Evolutionary conservation across 345 rosid genomes (phyloP), one percentile per base, ranked within the genome.

Genomic region (Citrus hindsii): DNA sequence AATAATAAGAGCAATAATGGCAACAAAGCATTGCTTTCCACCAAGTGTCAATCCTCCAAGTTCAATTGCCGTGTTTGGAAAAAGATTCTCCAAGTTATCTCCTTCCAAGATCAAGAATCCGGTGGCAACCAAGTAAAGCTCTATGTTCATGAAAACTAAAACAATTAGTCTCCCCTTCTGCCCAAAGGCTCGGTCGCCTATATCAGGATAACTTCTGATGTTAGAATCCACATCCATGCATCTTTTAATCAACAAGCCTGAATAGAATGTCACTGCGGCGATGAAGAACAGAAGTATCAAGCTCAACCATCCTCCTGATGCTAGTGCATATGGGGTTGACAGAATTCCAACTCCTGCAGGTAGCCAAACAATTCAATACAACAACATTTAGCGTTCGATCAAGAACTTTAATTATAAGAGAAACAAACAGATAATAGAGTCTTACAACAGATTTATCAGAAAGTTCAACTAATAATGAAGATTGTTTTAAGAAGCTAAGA

Each of bases 281-380:
- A 92, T 82, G 37, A 82, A 59, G 66, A 93, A 89, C 32, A 95
- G 89, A 16, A 92, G 78, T 24, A 79, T 67, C 77, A 93, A 85
- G 86, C 97, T 91, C 80, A 91, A 60, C 99, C 99, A 95, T 76
- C 99, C 99, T 81, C 99, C 99, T 1, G 98, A 84, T 73, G 98
- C 89, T 25, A 95, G 80, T 21, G 98, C 99, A 79, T 90, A 91
- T 19, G 98, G 93, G 38, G 87, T 88, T 14, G 98, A 93, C 71
- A 95, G 85, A 79, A 95, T 91, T 56, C 98, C 98, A 33, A 93
- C 93, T 80, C 98, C 99, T 95, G 51, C 51, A 13, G 89, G 55
- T 78, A 73, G 68, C 8, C 5, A 61, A 67, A 46, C 18, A 13
- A 46, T 46, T 46, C 51, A 12, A 46, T 46, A 13, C 2, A 46